A percentile compares a stretch with the other conserved stretches of the same genome.
Conservation (phyloP, 768 basidiomycete species). For the Auriscalpium microsporum region DNA sequence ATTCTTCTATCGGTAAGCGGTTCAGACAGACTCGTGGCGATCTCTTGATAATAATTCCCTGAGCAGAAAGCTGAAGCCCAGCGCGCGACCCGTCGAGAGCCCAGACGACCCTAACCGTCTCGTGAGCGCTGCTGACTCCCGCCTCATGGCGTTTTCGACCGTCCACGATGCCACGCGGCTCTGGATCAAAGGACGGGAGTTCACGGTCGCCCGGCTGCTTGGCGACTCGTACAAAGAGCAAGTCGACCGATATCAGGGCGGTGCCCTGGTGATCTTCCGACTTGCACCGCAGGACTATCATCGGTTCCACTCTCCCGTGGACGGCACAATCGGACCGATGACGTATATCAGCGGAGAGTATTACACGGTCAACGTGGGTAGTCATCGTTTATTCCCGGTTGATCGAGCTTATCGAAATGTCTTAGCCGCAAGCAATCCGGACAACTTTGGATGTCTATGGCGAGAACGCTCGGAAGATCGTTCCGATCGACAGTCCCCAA, state of each 20-base stretch:
- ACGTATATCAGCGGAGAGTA: constrained; percentile 84
- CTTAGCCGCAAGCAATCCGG: constrained; percentile 85
- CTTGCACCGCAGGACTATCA: constrained; percentile 95
- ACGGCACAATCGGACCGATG: constrained; percentile 77
- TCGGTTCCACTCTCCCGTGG: constrained; percentile 84
- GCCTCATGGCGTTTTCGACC: constrained; percentile 90
- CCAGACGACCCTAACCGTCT: constrained; percentile 70
- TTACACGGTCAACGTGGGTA: constrained; percentile 85
- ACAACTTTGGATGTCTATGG: constrained; percentile 88
- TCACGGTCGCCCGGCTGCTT: constrained; percentile 70
- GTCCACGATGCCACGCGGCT: constrained; percentile 78
- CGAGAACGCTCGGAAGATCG: constrained; percentile 88
- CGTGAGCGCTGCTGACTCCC: constrained; percentile 90
- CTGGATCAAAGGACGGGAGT: constrained; percentile 98
- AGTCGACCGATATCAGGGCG: constrained; percentile 64
- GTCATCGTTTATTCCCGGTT: background rate
- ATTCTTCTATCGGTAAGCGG: constrained; percentile 69
- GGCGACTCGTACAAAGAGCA: constrained; percentile 70
- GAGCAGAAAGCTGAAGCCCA: constrained; percentile 73
- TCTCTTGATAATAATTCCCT: too few species aligned
- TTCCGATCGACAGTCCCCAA: constrained; percentile 81
- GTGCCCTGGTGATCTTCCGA: constrained; percentile 83
- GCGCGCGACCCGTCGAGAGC: constrained; percentile 64
- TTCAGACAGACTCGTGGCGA: background rate
- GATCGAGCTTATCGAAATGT: background rate